Base-by-base conservation (phyloP, 345 rosid species). In the Streptanthus diversifolius region DNA sequence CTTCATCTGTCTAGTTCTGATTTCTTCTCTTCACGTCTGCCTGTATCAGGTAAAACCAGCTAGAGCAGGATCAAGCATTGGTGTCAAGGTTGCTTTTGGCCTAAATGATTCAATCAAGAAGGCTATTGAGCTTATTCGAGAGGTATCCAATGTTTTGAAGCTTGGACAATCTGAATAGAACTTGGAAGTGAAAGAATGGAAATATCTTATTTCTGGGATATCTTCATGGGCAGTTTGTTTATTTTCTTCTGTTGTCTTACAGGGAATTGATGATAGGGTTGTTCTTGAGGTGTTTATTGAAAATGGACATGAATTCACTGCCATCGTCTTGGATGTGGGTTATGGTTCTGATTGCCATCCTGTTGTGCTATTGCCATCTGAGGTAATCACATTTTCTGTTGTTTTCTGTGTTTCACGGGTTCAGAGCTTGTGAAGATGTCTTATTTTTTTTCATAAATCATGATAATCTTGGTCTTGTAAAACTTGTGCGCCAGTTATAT, bases 41-140 rank as follows among this genome's bases (percentile, higher is more conserved):
- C 44, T 21, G 7, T 37, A 70, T 63, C 79, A 93, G 98, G 98
- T 93, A 41, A 93, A 93, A 81, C 98, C 98, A 61, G 82, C 92
- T 36, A 79, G 80, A 75, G 93, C 98, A 78, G 98, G 97, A 54
- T 93, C 97, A 75, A 93, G 97, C 79, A 89, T 93, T 81, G 98
- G 98, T 73, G 97, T 93, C 49, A 83, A 87, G 59, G 96, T 93
- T 79, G 96, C 95, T 70, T 88, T 89, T 70, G 98, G 98, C 53
- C 86, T 87, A 56, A 61, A 72, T 32, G 96, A 91, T 87, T 81
- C 98, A 51, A 81, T 93, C 19, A 70, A 79, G 73, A 93, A 91
- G 71, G 95, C 97, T 54, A 79, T 60, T 30, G 80, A 85, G 52
- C 74, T 93, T 58, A 88, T 91, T 77, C 80, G 63, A 40, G 87